Conservation (phyloP, 108 stramenopile species). For the Aurantiochytrium sp. region DNA sequence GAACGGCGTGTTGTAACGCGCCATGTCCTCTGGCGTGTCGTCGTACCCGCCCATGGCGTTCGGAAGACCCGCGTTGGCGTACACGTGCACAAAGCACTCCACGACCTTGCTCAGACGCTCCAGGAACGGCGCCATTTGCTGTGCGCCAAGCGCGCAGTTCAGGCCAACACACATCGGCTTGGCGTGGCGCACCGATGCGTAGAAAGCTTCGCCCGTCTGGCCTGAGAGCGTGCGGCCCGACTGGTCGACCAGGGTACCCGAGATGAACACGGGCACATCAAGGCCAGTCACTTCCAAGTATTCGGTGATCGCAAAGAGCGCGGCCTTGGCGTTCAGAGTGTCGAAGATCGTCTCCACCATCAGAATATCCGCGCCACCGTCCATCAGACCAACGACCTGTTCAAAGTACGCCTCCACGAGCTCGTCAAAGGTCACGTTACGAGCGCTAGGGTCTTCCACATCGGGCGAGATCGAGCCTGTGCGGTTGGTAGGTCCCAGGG, state of each 20-base stretch:
- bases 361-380: constrained; percentile 87
- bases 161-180: constrained; percentile 97
- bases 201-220: constrained; percentile 96
- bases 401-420: constrained; percentile 91
- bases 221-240: constrained; percentile 93
- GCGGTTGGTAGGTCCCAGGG: constrained; percentile 93
- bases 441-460: constrained; percentile 81
- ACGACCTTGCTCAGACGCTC: constrained; percentile 74
- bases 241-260: constrained; percentile 95
- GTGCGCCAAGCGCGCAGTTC: constrained; percentile 95
- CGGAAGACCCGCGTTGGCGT: constrained; percentile 95
- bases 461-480: constrained; percentile 91
- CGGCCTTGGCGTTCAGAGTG: constrained; percentile 95
- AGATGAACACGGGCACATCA: constrained; percentile 91
- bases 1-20: constrained; percentile 75
- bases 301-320: constrained; percentile 82
- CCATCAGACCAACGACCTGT: constrained; percentile 84
- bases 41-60: constrained; percentile 99
- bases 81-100: constrained; percentile 93
- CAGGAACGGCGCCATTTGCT: constrained; percentile 91
- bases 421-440: constrained; percentile 97
- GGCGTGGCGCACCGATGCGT: constrained; percentile 86
- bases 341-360: constrained; percentile 99
- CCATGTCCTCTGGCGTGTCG: constrained; percentile 91
- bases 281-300: constrained; percentile 76